Evolutionary conservation across 2,329 filamentous ascomycete genomes (phyloP).

Genomic region (Alternaria ventricosa): DNA sequence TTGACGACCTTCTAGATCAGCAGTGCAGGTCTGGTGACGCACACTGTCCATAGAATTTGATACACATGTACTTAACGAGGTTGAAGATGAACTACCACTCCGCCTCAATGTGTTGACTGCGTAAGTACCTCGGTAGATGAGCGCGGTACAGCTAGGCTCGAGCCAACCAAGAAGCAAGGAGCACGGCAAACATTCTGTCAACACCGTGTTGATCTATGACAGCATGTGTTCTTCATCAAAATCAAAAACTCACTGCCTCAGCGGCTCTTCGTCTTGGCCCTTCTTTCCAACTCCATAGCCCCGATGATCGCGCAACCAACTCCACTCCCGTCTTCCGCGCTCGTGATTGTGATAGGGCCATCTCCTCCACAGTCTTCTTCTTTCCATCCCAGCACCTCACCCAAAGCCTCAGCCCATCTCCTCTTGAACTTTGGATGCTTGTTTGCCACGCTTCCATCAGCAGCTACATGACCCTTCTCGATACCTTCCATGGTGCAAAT

Average conservation of each 20-base stretch:
- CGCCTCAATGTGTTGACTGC: neutral
- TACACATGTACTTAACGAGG: neutral
- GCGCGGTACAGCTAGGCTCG: neutral
- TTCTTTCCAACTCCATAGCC: constrained; percentile 39
- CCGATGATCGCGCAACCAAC: constrained; percentile 49
- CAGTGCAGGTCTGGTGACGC: neutral
- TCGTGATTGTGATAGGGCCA: constrained; percentile 47
- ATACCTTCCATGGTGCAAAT: constrained; percentile 46
- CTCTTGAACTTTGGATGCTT: constrained; percentile 52
- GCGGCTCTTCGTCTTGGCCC: neutral
- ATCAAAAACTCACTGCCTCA: neutral
- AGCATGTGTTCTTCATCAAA: neutral
- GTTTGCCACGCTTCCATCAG: constrained; percentile 50
- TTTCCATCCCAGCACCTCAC: constrained; percentile 49
- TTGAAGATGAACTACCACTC: neutral
- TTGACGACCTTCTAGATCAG: neutral
- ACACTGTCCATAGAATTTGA: neutral
- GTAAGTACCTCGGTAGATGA: neutral
- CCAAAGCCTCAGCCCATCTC: constrained; percentile 50
- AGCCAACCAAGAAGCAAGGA: neutral
- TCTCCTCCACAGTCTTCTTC: constrained; percentile 22
- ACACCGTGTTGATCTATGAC: neutral
- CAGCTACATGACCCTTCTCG: constrained; percentile 44
- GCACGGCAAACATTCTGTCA: neutral
- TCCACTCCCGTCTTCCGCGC: constrained; percentile 51